Evolutionary conservation across 208 protist genomes (phyloP), one percentile per base, ranked within the genome.

Genomic region (Crithidia bombi): DNA sequence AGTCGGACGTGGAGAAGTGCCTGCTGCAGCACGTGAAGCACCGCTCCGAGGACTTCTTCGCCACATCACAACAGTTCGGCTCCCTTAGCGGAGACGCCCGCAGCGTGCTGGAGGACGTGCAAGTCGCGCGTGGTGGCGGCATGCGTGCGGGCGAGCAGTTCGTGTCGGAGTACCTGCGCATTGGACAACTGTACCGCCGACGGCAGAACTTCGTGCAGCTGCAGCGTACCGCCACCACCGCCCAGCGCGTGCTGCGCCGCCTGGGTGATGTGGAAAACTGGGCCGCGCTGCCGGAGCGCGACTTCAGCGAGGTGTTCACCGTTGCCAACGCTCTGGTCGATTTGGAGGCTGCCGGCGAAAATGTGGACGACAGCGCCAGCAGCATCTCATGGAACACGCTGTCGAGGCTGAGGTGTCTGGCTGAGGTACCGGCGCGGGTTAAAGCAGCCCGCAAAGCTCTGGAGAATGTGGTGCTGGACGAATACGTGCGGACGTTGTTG

Each of bases 1-100:
- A 95, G 62, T 57, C 59, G 19, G 81, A 51, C 5, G 93, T 97
- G 21, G 89, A 96, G 64, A 44, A 63, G 26, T 95, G 86, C 46
- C 64, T 97, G 56, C 66, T 95, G 44, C 65, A 82, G 54, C 93
- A 96, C 70, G 93, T 96, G 15, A 87, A 91, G 75, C 83, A 79
- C 68, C 83, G 82, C 30, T 94, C 90, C 15, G 87, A 92, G 57
- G 79, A 92, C 68, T 96, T 97, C 76, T 95, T 96, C 69, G 54
- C 30, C 23, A 79, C 80, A 25, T 93, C 91, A 50, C 68, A 75
- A 36, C 69, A 80, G 28, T 96, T 96, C 78, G 71, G 66, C 25
- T 50, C 72, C 11, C 68, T 95, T 28, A 80, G 81, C 62, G 64
- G 56, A 10, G 90, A 94, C 55, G 89, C 86, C 12, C 55, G 65